Evolutionary conservation across 331 rosid genomes (phyloP).

Genomic region (Rhamnella rubrinervis): DNA sequence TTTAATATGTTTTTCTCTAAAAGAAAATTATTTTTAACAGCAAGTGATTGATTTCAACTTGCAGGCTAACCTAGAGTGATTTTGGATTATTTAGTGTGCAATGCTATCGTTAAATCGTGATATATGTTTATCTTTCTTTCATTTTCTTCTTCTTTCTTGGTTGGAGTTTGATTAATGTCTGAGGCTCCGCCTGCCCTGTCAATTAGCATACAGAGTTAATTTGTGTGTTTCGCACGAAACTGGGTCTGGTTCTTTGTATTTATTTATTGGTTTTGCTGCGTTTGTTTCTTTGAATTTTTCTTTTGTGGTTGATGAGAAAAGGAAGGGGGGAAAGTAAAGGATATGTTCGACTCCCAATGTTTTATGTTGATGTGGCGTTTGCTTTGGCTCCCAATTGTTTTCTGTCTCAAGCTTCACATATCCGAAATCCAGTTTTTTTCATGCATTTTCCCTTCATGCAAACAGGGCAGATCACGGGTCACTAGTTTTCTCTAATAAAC

Average conservation of each 20-base stretch:
- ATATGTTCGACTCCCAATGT: background rate
- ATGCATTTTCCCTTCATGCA: slow-evolving; percentile 2
- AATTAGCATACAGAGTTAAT: no score
- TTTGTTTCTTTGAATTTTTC: background rate
- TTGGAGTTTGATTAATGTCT: no score
- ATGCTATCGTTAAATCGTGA: slow-evolving; percentile 23
- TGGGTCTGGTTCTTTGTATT: background rate
- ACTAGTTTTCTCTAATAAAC: background rate
- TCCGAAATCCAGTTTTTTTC: background rate
- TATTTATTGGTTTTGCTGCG: no score
- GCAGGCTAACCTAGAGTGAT: slow-evolving; percentile 20
- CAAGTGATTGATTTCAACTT: slow-evolving; percentile 13
- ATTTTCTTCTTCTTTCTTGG: no score
- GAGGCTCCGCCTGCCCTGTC: no score
- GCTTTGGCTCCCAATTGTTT: background rate
- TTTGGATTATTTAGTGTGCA: slow-evolving; percentile 14
- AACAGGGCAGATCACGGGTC: background rate
- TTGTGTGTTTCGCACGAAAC: background rate
- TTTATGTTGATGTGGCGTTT: background rate
- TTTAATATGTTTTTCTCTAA: no score
- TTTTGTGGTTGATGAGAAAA: background rate
- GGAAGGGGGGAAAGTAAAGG: background rate
- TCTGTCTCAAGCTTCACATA: background rate
- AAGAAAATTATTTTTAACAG: background rate
- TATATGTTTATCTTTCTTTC: no score